A percentile compares a stretch with the other conserved stretches of the same genome.
phyloP scores from a whole-genome alignment of 352 stramenopile species.

The Phytopythium vexans region DNA sequence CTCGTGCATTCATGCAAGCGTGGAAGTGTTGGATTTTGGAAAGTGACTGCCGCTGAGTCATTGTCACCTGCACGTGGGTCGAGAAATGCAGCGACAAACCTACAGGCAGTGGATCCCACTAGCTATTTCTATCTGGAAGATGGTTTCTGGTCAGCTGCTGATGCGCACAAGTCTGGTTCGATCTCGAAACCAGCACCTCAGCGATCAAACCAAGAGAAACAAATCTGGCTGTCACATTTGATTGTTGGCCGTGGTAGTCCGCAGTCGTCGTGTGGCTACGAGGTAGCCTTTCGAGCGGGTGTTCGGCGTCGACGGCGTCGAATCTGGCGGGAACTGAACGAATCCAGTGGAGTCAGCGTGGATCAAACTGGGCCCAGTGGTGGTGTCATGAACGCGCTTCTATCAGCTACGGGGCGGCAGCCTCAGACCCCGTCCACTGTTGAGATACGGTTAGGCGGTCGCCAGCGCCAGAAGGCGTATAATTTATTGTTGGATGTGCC shows the following conservation, averaged over 20 bases:
- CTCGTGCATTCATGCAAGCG: constrained; percentile 56
- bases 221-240: constrained; percentile 34
- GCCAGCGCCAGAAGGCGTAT: too few species aligned
- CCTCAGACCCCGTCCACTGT: not conserved
- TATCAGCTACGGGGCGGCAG: constrained; percentile 15
- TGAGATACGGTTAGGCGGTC: too few species aligned
- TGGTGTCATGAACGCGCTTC: constrained; percentile 18
- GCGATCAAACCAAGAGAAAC: not conserved
- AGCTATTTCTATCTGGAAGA: constrained; percentile 24
- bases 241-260: constrained; percentile 39
- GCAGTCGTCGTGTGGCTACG: constrained; percentile 27
- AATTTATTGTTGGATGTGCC: constrained; percentile 49
- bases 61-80: constrained; percentile 1
- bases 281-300: constrained; percentile 21
- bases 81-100: not conserved
- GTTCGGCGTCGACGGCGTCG: constrained; percentile 18
- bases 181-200: too few species aligned
- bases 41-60: constrained; percentile 21
- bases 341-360: constrained; percentile 6
- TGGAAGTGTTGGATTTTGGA: constrained; percentile 56
- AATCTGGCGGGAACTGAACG: constrained; percentile 12
- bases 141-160: constrained; percentile 19
- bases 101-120: constrained; percentile 4
- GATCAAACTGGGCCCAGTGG: constrained; percentile 8
- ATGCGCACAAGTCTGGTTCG: not conserved